Conservation (phyloP, 257 asterid species). For the Mitragyna speciosa region DNA sequence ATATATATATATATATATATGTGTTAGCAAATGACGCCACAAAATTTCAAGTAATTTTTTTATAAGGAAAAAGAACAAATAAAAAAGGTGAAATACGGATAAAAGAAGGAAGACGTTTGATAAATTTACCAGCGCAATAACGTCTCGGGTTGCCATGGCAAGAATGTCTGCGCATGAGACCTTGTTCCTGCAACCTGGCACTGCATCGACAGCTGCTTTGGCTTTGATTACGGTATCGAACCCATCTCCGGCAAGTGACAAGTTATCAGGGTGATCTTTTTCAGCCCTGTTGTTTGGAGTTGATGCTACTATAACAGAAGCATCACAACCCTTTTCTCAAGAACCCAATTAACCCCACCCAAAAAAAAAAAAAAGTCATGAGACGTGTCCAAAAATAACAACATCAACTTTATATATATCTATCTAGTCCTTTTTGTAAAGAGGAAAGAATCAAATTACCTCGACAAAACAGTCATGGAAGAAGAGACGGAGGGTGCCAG, state of each 20-base stretch:
- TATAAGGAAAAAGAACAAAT: too few relatives aligned
- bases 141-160: constrained; percentile 81
- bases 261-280: constrained; percentile 77
- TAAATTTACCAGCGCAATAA: constrained; percentile 52
- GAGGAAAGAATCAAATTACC: constrained; percentile 27
- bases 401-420: background rate
- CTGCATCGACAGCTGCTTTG: constrained; percentile 72
- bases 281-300: constrained; percentile 62
- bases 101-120: background rate
- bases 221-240: constrained; percentile 86
- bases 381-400: too few relatives aligned
- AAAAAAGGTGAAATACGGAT: background rate
- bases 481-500: constrained; percentile 69
- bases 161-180: constrained; percentile 96
- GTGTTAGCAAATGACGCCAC: background rate
- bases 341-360: too few relatives aligned
- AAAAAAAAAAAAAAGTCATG: background rate
- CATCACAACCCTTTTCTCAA: constrained; percentile 80
- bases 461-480: constrained; percentile 80
- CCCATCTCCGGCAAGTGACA: constrained; percentile 96
- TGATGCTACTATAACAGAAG: constrained; percentile 68
- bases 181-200: constrained; percentile 49
- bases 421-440: background rate
- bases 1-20: too few relatives aligned
- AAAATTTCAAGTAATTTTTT: background rate